Percentiles rank a stretch among this genome's conserved stretches.
Evolutionary conservation across 345 rosid genomes (phyloP).

Genomic region (Citrus mangshanensis): DNA sequence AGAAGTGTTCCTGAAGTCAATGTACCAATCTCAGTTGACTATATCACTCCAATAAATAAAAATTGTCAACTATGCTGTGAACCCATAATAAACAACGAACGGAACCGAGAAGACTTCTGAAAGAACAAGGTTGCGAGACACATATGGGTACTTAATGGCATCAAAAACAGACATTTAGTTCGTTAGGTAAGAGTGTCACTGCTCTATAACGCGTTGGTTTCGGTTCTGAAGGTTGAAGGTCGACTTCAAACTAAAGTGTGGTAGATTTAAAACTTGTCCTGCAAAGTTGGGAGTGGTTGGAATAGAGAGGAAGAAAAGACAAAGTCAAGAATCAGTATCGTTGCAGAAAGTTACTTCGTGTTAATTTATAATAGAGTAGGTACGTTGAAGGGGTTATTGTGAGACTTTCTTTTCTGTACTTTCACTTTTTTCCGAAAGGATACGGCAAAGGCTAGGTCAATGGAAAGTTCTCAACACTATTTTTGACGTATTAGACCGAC

Average conservation of each 20-base stretch:
- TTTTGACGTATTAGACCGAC: neutral
- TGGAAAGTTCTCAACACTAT: neutral
- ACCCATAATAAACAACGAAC: no score
- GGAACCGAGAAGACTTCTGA: neutral
- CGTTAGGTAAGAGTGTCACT: neutral
- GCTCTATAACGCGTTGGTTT: neutral
- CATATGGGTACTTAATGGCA: neutral
- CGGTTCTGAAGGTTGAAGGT: neutral
- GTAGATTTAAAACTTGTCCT: neutral
- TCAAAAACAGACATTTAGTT: neutral
- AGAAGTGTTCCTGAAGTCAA: slow-evolving; percentile 3
- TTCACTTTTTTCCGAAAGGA: neutral
- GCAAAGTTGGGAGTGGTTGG: slow-evolving; percentile 1
- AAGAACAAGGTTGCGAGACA: neutral
- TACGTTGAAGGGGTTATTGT: neutral
- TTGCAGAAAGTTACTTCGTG: neutral
- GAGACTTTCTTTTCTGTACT: neutral
- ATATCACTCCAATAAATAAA: neutral
- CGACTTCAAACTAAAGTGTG: neutral
- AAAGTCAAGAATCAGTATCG: neutral
- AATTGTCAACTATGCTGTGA: neutral
- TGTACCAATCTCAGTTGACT: slow-evolving; percentile 17
- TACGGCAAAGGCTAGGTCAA: neutral
- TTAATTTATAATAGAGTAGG: neutral
- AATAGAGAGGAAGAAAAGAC: neutral